These are phyloP conservation scores for Knufia petricola DNA, from an alignment of 2,329 filamentous ascomycete genomes.

Conservation along the genomic window DNA sequence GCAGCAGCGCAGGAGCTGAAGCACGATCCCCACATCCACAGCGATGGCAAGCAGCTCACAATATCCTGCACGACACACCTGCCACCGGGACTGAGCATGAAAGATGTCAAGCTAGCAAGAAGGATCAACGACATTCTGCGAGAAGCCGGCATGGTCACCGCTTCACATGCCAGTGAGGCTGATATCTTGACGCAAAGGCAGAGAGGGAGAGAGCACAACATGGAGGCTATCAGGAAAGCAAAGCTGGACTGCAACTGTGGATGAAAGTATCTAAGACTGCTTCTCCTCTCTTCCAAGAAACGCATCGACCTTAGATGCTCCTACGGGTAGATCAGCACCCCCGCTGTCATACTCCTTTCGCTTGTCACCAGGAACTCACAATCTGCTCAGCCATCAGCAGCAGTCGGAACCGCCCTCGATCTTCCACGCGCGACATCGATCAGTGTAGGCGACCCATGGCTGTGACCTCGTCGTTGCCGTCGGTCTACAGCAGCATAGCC, in stretches of 20 bases:
- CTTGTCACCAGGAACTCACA: neutral
- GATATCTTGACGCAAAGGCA: slow-evolving; percentile 5
- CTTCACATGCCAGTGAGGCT: neutral
- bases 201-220: slow-evolving; percentile 6
- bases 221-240: slow-evolving; percentile 6
- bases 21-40: slow-evolving; percentile 21
- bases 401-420: neutral
- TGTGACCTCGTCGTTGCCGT: neutral
- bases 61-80: slow-evolving; percentile 23
- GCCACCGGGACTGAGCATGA: slow-evolving; percentile 20
- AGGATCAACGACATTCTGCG: slow-evolving; percentile 13
- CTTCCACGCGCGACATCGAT: neutral
- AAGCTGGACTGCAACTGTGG: slow-evolving; percentile 2
- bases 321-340: neutral
- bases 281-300: neutral
- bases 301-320: neutral
- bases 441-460: neutral
- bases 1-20: slow-evolving; percentile 14
- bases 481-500: neutral
- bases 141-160: neutral
- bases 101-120: slow-evolving; percentile 17
- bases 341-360: neutral
- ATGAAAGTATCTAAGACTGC: neutral
- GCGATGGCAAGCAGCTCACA: slow-evolving; percentile 11
- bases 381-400: neutral